Percentiles rank a stretch among this genome's conserved stretches.
phyloP scores from a whole-genome alignment of 352 stramenopile genomes.

The Globisporangium polare region DNA sequence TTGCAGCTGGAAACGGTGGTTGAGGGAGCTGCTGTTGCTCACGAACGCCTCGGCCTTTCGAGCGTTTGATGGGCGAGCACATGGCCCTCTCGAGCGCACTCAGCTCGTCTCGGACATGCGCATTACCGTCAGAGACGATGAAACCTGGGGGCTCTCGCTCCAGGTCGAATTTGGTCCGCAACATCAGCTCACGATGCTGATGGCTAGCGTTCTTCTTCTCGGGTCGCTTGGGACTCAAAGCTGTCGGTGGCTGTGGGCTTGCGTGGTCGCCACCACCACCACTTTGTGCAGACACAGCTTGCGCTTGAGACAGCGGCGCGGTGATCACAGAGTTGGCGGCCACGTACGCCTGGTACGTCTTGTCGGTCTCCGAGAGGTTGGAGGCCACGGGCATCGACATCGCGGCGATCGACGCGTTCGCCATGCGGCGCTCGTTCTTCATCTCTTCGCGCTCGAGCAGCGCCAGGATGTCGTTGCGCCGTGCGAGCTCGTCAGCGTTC shows the following conservation, averaged over 20 bases:
- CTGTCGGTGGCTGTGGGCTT: neutral
- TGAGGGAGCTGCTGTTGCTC: neutral
- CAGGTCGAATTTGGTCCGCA: slow-evolving; percentile 44
- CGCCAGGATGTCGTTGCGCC: slow-evolving; percentile 47
- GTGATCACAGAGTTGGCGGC: slow-evolving; percentile 35
- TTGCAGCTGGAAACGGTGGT: neutral
- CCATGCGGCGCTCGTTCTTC: slow-evolving; percentile 22
- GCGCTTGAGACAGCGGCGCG: neutral
- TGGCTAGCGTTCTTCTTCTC: slow-evolving; percentile 10
- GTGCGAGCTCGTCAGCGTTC: slow-evolving; percentile 33
- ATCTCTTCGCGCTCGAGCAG: slow-evolving; percentile 37
- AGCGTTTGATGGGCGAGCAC: slow-evolving; percentile 35
- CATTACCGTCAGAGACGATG: slow-evolving; percentile 31
- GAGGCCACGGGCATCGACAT: slow-evolving; percentile 20
- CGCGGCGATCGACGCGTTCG: slow-evolving; percentile 28
- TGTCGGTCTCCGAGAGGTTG: slow-evolving; percentile 20
- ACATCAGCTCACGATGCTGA: neutral
- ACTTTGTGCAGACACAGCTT: neutral
- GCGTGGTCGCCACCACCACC: neutral
- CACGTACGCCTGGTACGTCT: slow-evolving; percentile 35
- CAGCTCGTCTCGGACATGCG: slow-evolving; percentile 21
- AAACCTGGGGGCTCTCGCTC: slow-evolving; percentile 32
- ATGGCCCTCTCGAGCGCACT: slow-evolving; percentile 20
- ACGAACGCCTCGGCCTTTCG: slow-evolving; percentile 2
- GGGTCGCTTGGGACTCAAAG: slow-evolving; percentile 13